Evolutionary conservation across 495 filamentous ascomycete species (phyloP), one percentile per base, ranked within the genome.

Genomic region (Chaetomium tenue): DNA sequence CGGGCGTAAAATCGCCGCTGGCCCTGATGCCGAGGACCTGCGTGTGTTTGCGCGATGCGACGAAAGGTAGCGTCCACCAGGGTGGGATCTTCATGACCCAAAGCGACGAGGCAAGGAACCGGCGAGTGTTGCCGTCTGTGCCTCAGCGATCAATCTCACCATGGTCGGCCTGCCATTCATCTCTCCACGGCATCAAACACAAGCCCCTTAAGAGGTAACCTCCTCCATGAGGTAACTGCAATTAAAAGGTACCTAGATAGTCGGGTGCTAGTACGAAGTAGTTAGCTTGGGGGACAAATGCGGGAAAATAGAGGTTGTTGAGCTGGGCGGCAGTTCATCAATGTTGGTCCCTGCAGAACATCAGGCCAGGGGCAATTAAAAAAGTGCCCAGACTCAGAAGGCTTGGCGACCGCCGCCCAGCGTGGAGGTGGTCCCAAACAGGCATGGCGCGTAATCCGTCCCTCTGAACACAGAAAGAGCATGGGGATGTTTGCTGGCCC

Each of bases 401-500:
- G 9, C 20, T 22, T 18, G 9, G 16, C 22, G 22, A 53, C 22
- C 30, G 3, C 15, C 18, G 37, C 9, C 50, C n/a, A 61, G 60
- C 28, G 48, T 61, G 50, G 37, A 48, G 60, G 15, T 11, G 25
- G 13, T 16, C 60, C 60, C 3, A 56, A 56, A 63, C 40, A 12
- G 60, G 52, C 25, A 63, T 30, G n/a, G 25, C 5, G 18, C 7
- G 3, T 23, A 40, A 18, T 16, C 39, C 39, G 18, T 16, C 9
- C 28, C 39, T 0, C 42, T 20, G 40, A 30, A 9, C 40, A 33
- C 46, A 50, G 58, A 39, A 60, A 51, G 58, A 22, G 46, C 46
- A 23, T 22, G 33, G 58, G 46, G 58, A 51, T 39, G 58, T 60
- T 39, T 60, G 58, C 58, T 51, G 23, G 22, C 11, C 48, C 0